phyloP scores from a whole-genome alignment of 768 basidiomycete genomes.

The Pleurotus tuber-regium region DNA sequence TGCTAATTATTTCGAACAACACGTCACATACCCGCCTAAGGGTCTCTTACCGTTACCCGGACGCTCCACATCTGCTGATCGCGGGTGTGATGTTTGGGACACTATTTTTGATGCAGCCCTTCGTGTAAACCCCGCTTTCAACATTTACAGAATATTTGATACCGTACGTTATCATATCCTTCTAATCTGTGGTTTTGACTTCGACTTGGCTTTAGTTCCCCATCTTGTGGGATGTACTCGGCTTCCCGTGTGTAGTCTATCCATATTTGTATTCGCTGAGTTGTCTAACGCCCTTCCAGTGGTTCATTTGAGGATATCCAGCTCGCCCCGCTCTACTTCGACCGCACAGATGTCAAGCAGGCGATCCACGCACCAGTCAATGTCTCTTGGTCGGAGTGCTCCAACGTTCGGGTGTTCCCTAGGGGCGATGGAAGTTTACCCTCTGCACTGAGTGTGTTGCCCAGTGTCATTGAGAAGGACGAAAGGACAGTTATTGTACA shows the following conservation, averaged over 20 bases:
- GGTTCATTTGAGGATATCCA: conserved; percentile 57
- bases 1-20: conserved; percentile 55
- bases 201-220: conserved; percentile 54
- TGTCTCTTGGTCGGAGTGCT: conserved; percentile 64
- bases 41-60: conserved; percentile 68
- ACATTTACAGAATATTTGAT: conserved; percentile 77
- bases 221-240: conserved; percentile 75
- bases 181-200: too few species aligned
- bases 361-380: conserved; percentile 69
- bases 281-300: conserved; percentile 25
- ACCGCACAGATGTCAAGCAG: conserved; percentile 62
- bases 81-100: conserved; percentile 68
- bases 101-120: conserved; percentile 61
- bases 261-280: not conserved
- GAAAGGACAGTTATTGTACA: conserved; percentile 66
- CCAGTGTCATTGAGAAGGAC: conserved; percentile 76
- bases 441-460: conserved; percentile 61
- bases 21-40: conserved; percentile 68
- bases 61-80: conserved; percentile 39
- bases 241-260: conserved; percentile 59
- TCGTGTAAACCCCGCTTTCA: conserved; percentile 68
- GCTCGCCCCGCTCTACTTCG: conserved; percentile 63
- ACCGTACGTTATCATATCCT: conserved; percentile 34
- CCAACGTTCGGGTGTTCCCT: conserved; percentile 58
- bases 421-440: conserved; percentile 60